Evolutionary conservation across 495 filamentous ascomycete species (phyloP), one percentile per base, ranked within the genome.

Genomic region (Hyaloscypha bicolor): DNA sequence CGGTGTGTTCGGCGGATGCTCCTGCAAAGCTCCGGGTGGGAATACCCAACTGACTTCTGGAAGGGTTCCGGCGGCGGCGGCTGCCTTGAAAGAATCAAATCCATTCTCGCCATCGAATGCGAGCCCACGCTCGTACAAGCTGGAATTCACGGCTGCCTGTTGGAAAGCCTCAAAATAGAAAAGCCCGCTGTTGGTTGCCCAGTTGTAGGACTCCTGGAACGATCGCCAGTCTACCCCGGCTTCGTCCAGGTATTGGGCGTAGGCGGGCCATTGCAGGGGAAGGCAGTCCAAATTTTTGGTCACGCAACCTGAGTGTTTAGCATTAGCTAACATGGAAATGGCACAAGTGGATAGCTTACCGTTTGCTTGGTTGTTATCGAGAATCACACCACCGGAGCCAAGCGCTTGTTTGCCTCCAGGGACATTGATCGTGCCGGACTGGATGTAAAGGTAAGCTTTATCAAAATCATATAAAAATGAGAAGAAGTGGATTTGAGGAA

Each of bases 271-370:
- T 25, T 58, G 55, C 5, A 58, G 55, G 6, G 55, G 55, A 29
- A 58, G 21, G 55, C 30, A 30, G 55, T 58, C 30, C 8, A 58
- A 31, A 21, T 58, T 16, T 29, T 6, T 14, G 6, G 21, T 16
- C 55, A 32, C 21, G 30, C 30, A 53, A 4, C 22, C 51, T 53
- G 22, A 4, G 16, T 53, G 16, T 31, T 19, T 58, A 29, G 16
- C 6, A 9, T 58, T 3, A 32, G 55, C 29, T 8, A 6, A 6
- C 4, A 58, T 6, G 6, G 29, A 30, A 30, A 16, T 5, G 6
- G 21, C n/a, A n/a, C n/a, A n/a, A 58, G 21, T 29, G 55, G 29
- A 58, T 11, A 32, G n/a, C 55, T 29, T 58, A 58, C 55, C 55
- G 30, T 29, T 58, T 58, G 55, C 30, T 8, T 32, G 30, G 6